Evolutionary conservation across 192 early-diverging fungal genomes (phyloP), one percentile per base, ranked within the genome.

Genomic region (Coemansia sp.): DNA sequence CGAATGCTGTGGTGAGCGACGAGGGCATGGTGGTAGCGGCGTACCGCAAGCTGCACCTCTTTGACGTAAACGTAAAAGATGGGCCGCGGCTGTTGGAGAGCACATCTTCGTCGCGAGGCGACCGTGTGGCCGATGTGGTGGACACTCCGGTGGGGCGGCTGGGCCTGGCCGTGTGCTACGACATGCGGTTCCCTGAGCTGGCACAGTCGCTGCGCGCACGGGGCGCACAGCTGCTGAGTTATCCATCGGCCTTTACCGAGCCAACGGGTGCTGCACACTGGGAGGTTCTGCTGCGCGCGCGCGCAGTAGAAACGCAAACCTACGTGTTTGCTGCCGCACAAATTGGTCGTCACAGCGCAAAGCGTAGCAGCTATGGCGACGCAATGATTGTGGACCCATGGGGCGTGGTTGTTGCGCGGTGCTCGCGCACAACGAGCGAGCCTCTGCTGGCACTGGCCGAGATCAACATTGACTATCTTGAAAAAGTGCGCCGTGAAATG

Each of bases 311-410:
- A 64, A 91, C 86, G 4, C 93, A 94, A 62, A 82, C 83, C 1
- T 94, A 88, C 74, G 93, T 94, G 12, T 78, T 92, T 64, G 93
- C 89, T 1, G 85, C 89, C 12, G 91, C 91, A 5, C 93, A 94
- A 31, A 78, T 84, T 6, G 91, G 93, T 19, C 82, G 85, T 64
- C 91, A 94, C 51, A 87, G 85, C 69, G 62, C 82, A 19, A 89
- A 85, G 20, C 84, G 93, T 37, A 66, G 66, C 17, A 92, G 89
- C 66, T 92, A 87, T 66, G 93, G 93, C 6, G 82, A 91, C 58
- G 82, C 93, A 23, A 88, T 92, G 90, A 88, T 94, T 55, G 83
- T 92, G 17, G 90, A 91, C 69, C 91, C 93, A 8, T 94, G 91
- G 91, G 93, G 93, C 4, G 74, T 81, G 2, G 80, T 94, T 2